These are phyloP conservation scores for Smittium culicis DNA, from an alignment of 371 early-diverging fungal genomes.

Conservation along the genomic window DNA sequence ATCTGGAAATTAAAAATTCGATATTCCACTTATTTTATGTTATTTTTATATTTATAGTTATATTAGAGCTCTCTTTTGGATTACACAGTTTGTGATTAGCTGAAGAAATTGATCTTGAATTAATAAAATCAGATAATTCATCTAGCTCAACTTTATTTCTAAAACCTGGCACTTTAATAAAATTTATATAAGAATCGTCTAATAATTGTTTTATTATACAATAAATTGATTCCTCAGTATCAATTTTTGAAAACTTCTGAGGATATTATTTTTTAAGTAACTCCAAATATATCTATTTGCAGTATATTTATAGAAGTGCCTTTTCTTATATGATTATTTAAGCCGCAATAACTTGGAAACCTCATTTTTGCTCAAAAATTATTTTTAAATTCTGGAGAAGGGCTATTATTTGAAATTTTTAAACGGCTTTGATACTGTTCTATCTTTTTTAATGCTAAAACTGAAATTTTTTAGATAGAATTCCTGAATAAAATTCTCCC, in stretches of 20 bases:
- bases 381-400: not conserved
- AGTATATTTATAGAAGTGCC: not conserved
- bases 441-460: not conserved
- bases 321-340: not conserved
- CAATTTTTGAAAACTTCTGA: not conserved
- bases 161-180: not conserved
- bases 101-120: not conserved
- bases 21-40: not conserved
- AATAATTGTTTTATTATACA: not conserved
- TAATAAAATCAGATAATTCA: not conserved
- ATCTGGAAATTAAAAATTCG: not conserved
- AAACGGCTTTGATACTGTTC: not conserved
- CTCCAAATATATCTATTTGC: not conserved
- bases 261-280: not conserved
- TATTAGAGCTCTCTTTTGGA: not conserved
- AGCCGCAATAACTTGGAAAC: not conserved
- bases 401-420: not conserved
- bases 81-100: not conserved
- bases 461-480: not conserved
- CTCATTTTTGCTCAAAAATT: not conserved
- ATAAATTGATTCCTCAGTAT: not conserved
- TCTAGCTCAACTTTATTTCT: not conserved
- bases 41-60: not conserved
- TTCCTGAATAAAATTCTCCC: not conserved
- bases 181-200: not conserved